Percentiles rank a stretch among this genome's conserved stretches.
phyloP scores from a whole-genome alignment of 2,329 filamentous ascomycete species.

The Hypoxylon sp. region DNA sequence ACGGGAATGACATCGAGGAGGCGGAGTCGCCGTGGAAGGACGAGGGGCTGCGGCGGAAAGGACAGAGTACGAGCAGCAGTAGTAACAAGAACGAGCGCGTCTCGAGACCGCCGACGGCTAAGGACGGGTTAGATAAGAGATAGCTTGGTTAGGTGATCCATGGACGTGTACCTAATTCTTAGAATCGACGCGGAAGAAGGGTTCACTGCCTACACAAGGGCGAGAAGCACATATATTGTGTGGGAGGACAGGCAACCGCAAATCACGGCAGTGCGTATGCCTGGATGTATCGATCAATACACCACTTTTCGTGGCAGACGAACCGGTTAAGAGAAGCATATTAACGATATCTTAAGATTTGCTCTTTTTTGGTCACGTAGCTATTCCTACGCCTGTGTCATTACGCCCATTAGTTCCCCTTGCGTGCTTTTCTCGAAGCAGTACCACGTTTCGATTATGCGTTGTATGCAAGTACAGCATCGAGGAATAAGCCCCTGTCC shows the following conservation, averaged over 20 bases:
- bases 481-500: constrained; percentile 1
- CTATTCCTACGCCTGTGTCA: not conserved
- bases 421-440: not conserved
- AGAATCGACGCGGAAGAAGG: not conserved
- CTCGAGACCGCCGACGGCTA: constrained; percentile 10
- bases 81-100: constrained; percentile 2
- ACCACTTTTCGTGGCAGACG: constrained; percentile 10
- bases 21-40: constrained; percentile 47
- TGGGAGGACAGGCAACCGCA: not conserved
- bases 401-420: not conserved
- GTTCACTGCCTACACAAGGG: constrained; percentile 13
- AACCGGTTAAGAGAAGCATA: constrained; percentile 11
- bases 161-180: constrained; percentile 3
- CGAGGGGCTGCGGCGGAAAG: constrained; percentile 37
- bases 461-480: constrained; percentile 13
- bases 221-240: constrained; percentile 1
- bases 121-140: constrained; percentile 13
- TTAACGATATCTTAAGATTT: not conserved
- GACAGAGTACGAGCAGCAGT: constrained; percentile 26
- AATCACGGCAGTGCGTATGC: not conserved
- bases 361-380: not conserved
- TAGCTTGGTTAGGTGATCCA: not conserved
- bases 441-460: constrained; percentile 10
- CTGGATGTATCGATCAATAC: constrained; percentile 19
- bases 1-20: constrained; percentile 31